Evolutionary conservation across 2,329 filamentous ascomycete genomes (phyloP).

Genomic region (Calonectria pteridis): DNA sequence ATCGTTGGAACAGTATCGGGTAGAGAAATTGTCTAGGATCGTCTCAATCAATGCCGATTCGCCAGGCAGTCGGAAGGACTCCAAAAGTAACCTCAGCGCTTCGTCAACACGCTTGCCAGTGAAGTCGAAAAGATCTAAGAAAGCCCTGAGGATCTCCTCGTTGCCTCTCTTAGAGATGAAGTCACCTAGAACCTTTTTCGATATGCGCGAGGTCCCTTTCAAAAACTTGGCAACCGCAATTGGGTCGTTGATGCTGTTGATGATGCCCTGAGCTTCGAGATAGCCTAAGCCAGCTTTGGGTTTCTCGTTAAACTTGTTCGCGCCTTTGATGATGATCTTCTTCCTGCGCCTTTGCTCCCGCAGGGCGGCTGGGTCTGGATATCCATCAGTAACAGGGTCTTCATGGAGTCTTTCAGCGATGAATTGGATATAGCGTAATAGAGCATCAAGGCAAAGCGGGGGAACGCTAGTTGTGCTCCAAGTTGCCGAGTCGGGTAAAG

Average conservation of each 20-base stretch:
- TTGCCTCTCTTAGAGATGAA: constrained; percentile 93
- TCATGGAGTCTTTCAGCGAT: constrained; percentile 89
- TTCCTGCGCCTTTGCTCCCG: constrained; percentile 83
- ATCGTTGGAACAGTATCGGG: constrained; percentile 81
- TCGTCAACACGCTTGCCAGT: constrained; percentile 88
- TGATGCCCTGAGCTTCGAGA: constrained; percentile 87
- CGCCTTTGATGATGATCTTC: constrained; percentile 88
- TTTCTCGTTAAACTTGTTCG: constrained; percentile 93
- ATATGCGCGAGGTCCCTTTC: constrained; percentile 86
- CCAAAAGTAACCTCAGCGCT: constrained; percentile 86
- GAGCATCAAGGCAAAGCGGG: constrained; percentile 90
- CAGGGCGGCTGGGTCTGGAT: constrained; percentile 74
- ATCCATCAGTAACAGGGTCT: constrained; percentile 71
- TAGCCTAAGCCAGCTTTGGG: constrained; percentile 91
- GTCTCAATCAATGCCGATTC: constrained; percentile 94
- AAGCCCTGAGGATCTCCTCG: constrained; percentile 85
- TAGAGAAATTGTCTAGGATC: constrained; percentile 88
- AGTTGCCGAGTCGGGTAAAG: constrained; percentile 95
- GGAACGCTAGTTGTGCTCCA: constrained; percentile 99
- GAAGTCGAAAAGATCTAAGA: constrained; percentile 91
- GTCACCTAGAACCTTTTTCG: constrained; percentile 92
- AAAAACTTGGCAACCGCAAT: constrained; percentile 87
- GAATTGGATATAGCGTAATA: constrained; percentile 92
- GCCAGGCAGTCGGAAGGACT: constrained; percentile 92
- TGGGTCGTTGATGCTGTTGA: constrained; percentile 80